Percentiles rank a stretch among this genome's conserved stretches.
Evolutionary conservation across 441 rosid species (phyloP).

Genomic region (Isatis lusitanica): DNA sequence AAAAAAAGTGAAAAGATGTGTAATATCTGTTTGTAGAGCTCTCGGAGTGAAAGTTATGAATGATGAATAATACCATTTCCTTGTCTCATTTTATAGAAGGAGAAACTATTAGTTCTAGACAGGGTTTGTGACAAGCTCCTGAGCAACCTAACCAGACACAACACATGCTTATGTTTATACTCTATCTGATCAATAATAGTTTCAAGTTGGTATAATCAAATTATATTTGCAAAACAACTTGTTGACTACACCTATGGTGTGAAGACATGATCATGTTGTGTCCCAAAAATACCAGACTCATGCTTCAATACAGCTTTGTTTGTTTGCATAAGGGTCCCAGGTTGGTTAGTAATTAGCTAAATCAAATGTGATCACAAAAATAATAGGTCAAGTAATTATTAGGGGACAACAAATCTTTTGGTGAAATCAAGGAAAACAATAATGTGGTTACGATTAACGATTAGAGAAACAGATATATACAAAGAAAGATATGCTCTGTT

Average conservation of each 20-base stretch:
- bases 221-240: not conserved
- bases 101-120: not conserved
- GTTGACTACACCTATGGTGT: constrained; percentile 17
- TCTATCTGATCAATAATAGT: constrained; percentile 14
- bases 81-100: constrained; percentile 4
- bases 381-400: not conserved
- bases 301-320: not conserved
- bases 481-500: not conserved
- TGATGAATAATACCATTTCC: not conserved
- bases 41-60: not conserved
- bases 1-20: not conserved
- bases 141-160: constrained; percentile 18
- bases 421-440: not conserved
- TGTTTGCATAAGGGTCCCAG: not conserved
- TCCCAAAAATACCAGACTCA: not conserved
- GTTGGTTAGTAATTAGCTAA: not conserved
- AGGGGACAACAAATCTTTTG: not conserved
- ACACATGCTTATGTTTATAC: constrained; percentile 25
- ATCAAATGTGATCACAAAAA: not conserved
- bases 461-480: not conserved
- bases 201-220: constrained; percentile 24
- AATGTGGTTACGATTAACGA: not conserved
- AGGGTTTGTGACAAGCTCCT: constrained; percentile 7
- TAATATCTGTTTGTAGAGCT: not conserved
- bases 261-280: constrained; percentile 27